Percentiles rank a stretch among this genome's conserved stretches.
phyloP scores from a whole-genome alignment of 495 filamentous ascomycete genomes.

The Aspergillus carlsbadensis region DNA sequence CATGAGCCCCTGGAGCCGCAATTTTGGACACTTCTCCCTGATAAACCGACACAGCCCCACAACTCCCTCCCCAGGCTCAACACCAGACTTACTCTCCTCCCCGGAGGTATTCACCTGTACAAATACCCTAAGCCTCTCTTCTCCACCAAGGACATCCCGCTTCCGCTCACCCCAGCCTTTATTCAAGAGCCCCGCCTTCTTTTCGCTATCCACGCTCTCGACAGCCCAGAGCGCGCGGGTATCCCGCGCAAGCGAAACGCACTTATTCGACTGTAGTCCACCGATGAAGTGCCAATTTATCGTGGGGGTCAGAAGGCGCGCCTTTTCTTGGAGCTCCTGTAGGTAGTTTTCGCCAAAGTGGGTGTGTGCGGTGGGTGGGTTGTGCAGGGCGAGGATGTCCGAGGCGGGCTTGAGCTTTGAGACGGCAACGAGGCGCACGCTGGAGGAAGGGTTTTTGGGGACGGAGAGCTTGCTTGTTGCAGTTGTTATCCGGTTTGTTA shows the following conservation, averaged over 20 bases:
- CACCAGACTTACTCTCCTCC: constrained; percentile 80
- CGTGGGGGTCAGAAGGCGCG: constrained; percentile 69
- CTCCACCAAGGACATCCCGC: constrained; percentile 18
- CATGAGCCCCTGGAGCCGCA: constrained; percentile 83
- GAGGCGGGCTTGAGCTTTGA: constrained; percentile 90
- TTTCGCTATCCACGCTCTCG: constrained; percentile 80
- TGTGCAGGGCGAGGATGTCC: constrained; percentile 82
- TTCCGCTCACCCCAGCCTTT: constrained; percentile 64
- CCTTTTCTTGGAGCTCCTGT: constrained; percentile 88
- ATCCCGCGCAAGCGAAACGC: constrained; percentile 75
- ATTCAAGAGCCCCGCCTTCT: constrained; percentile 81
- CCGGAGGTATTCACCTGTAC: constrained; percentile 95
- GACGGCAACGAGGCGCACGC: constrained; percentile 80
- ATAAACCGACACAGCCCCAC: constrained; percentile 65
- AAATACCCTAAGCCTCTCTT: constrained; percentile 62
- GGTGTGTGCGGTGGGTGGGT: constrained; percentile 54
- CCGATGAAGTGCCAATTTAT: constrained; percentile 98
- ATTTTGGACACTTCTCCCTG: constrained; percentile 63
- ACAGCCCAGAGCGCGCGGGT: constrained; percentile 93
- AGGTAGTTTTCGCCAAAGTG: constrained; percentile 99
- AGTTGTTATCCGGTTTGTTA: constrained; percentile 33
- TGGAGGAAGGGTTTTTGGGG: constrained; percentile 18
- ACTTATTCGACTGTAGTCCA: constrained; percentile 87
- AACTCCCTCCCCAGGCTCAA: constrained; percentile 54
- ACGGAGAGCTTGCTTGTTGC: constrained; percentile 21